Conservation (phyloP, 23 red algal species). For the Agarophyton chilense region DNA sequence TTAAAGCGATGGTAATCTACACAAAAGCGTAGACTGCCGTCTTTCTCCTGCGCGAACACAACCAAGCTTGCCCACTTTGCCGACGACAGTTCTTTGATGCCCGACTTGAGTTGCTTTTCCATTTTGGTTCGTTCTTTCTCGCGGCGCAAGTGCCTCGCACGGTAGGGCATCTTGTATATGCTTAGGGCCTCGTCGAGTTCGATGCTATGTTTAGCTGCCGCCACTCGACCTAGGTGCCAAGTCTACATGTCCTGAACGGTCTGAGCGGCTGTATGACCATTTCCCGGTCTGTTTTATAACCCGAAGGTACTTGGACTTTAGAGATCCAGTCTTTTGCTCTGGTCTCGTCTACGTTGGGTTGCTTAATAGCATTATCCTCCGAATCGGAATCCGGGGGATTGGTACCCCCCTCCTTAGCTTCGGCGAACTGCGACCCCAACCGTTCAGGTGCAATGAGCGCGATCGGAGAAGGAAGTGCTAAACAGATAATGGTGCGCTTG, state of each 20-base stretch:
- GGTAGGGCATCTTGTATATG: conserved; percentile 16
- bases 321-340: too few species aligned
- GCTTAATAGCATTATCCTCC: too few species aligned
- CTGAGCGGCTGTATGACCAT: background rate
- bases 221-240: background rate
- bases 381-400: too few species aligned
- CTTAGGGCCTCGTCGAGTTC: background rate
- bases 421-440: background rate
- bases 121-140: background rate
- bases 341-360: too few species aligned
- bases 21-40: conserved; percentile 19
- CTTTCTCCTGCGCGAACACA: conserved; percentile 4
- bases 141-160: background rate
- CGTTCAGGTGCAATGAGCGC: background rate
- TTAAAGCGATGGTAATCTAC: conserved; percentile 10
- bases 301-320: background rate
- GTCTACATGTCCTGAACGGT: conserved; percentile 5
- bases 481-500: conserved; percentile 19
- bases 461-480: background rate
- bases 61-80: conserved; percentile 13
- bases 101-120: background rate
- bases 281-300: background rate
- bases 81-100: background rate
- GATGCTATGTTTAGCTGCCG: conserved; percentile 27
- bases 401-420: too few species aligned